Base-by-base conservation (phyloP, 768 basidiomycete genomes). In the Lactarius quietus region DNA sequence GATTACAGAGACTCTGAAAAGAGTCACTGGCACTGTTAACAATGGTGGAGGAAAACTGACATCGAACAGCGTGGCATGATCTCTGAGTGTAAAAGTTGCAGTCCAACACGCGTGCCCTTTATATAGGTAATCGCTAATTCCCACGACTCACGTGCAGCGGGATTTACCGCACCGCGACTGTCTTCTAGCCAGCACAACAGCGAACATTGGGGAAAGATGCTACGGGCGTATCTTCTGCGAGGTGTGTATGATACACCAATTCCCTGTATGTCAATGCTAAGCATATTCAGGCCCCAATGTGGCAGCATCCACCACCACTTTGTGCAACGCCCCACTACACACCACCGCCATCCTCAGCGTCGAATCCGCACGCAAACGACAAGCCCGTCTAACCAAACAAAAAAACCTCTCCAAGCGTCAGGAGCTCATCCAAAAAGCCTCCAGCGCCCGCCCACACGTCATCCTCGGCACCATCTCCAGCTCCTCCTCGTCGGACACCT, bases 401-500 rank as follows among this genome's bases (percentile, higher is more conserved):
- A 72, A 71, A 67, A 84, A 81, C 76, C 73, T 78, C 56, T 78
- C 76, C 65, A 79, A 81, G 67, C 81, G 81, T 65, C 79, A 78
- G 38, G 79, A 81, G 69, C 78, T 77, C 61, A 71, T 66, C 67
- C 74, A 75, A 63, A 72, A 71, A 57, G 79, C 76, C 26, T 76
- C 75, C 48, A 79, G 71, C 35, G 80, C 73, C 61, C 79, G 76
- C 54, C 82, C 89, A 18, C 87, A 90, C 70, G 85, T 90, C 63
- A 82, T 95, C 18, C 83, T 94, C 7, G 95, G 95, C 15, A 85
- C 85, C 18, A 80, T 85, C 48, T 79, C 83, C 7, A 82, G 83
- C 66, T 83, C 90, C 61, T 86, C 88, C 66, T 83, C 90, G 61
- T 86, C 88, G 61, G 72, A 78, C 62, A 86, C 85, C 72, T 95